A percentile compares a stretch with the other conserved stretches of the same genome.
Evolutionary conservation across 495 filamentous ascomycete genomes (phyloP).

Genomic region (Xylaria sp.): DNA sequence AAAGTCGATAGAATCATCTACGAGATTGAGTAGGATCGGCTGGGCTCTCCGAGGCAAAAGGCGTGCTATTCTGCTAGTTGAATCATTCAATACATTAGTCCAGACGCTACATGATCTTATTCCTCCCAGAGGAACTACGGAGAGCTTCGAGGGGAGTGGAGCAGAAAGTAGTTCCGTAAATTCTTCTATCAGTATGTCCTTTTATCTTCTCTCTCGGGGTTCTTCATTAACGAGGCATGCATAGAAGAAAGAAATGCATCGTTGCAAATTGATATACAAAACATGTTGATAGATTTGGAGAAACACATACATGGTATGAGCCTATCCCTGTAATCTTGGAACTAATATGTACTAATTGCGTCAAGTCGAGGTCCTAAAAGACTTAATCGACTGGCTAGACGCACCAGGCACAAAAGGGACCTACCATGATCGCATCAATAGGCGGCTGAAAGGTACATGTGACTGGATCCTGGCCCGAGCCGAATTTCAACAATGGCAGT

Average conservation of each 20-base stretch:
- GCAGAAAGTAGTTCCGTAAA: background rate
- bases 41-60: conserved; percentile 14
- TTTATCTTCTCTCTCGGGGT: background rate
- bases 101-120: conserved; percentile 18
- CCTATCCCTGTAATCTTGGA: background rate
- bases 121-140: background rate
- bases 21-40: conserved; percentile 1
- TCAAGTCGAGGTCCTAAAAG: conserved; percentile 1
- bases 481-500: conserved; percentile 32
- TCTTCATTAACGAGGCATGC: background rate
- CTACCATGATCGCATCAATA: conserved; percentile 31
- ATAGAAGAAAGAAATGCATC: background rate
- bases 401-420: background rate
- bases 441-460: conserved; percentile 36
- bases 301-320: conserved; percentile 13
- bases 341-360: background rate
- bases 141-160: background rate
- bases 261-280: background rate
- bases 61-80: background rate
- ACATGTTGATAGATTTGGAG: background rate
- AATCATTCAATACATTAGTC: conserved; percentile 6
- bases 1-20: background rate
- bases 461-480: conserved; percentile 38
- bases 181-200: conserved; percentile 6
- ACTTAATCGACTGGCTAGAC: conserved; percentile 1